Evolutionary conservation across 2,329 filamentous ascomycete genomes (phyloP).

Genomic region (Harringtonia lauricola): DNA sequence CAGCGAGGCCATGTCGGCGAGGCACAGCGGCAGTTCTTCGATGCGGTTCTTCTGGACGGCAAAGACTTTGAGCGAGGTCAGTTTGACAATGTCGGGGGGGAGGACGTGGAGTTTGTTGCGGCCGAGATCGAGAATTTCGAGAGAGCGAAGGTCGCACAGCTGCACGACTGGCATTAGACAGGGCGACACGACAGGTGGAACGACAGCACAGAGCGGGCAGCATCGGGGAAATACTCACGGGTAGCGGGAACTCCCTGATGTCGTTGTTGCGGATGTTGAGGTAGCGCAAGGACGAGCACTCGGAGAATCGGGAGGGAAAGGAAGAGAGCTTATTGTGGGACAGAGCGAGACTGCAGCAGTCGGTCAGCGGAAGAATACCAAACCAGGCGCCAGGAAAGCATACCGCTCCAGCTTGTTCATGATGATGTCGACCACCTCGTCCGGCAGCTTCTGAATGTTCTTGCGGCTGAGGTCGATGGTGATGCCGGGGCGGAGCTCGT

Average conservation of each 20-base stretch:
- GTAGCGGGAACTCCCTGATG: conserved; percentile 50
- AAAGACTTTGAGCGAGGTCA: conserved; percentile 80
- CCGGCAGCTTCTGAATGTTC: conserved; percentile 58
- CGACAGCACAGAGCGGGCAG: background rate
- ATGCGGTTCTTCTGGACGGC: conserved; percentile 82
- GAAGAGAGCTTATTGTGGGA: conserved; percentile 67
- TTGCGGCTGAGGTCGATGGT: conserved; percentile 71
- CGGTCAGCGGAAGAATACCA: background rate
- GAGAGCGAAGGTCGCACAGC: conserved; percentile 75
- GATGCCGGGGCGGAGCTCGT: conserved; percentile 55
- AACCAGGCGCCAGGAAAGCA: too few species aligned
- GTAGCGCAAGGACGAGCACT: conserved; percentile 69
- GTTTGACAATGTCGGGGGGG: conserved; percentile 66
- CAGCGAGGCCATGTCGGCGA: conserved; percentile 83
- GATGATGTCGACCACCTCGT: conserved; percentile 65
- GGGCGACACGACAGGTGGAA: background rate
- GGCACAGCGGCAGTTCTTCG: conserved; percentile 67
- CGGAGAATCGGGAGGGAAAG: conserved; percentile 60
- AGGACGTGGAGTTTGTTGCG: conserved; percentile 73
- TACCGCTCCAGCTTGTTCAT: conserved; percentile 64
- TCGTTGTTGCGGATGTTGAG: conserved; percentile 71
- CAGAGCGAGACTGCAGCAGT: conserved; percentile 51
- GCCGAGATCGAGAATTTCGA: conserved; percentile 89
- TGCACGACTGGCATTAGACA: conserved; percentile 23
- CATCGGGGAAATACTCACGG: conserved; percentile 29